Percentiles rank a stretch among this genome's conserved stretches.
Conservation (phyloP, 805 yeast genomes). For the Candida dendrica region DNA sequence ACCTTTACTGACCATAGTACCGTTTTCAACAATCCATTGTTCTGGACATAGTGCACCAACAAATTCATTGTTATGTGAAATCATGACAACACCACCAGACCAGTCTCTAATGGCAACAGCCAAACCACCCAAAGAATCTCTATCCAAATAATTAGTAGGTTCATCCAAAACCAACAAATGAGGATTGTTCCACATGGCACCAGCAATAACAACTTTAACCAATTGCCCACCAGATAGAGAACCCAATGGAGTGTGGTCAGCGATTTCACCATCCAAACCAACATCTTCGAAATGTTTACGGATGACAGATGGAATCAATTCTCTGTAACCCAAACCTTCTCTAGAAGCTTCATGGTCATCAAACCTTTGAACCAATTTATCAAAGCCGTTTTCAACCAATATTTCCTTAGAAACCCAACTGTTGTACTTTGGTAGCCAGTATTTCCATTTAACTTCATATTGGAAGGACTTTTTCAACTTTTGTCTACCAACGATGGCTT, state of each 20-base stretch:
- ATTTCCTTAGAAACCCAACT: slow-evolving; percentile 87
- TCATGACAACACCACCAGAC: slow-evolving; percentile 98
- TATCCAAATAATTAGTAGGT: slow-evolving; percentile 96
- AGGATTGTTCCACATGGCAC: slow-evolving; percentile 99
- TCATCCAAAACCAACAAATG: slow-evolving; percentile 94
- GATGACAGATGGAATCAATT: slow-evolving; percentile 83
- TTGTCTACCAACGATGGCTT: slow-evolving; percentile 96
- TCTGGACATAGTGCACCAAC: slow-evolving; percentile 97
- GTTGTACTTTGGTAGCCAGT: slow-evolving; percentile 87
- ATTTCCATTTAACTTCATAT: slow-evolving; percentile 92
- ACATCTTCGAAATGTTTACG: slow-evolving; percentile 96
- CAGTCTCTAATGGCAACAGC: slow-evolving; percentile 98
- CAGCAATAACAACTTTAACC: slow-evolving; percentile 97
- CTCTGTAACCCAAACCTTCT: slow-evolving; percentile 98
- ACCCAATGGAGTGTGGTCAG: slow-evolving; percentile 96
- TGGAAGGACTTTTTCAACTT: slow-evolving; percentile 94
- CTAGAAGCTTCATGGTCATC: slow-evolving; percentile 99
- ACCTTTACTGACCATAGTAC: slow-evolving; percentile 81
- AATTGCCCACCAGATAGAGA: slow-evolving; percentile 96
- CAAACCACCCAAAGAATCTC: slow-evolving; percentile 95
- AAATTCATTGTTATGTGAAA: slow-evolving; percentile 94
- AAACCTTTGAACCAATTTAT: slow-evolving; percentile 87
- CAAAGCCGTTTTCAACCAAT: slow-evolving; percentile 77
- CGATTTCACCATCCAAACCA: slow-evolving; percentile 96
- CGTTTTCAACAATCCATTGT: slow-evolving; percentile 96